Evolutionary conservation across 2,329 filamentous ascomycete species (phyloP).

Genomic region (Colletotrichum zoysiae): DNA sequence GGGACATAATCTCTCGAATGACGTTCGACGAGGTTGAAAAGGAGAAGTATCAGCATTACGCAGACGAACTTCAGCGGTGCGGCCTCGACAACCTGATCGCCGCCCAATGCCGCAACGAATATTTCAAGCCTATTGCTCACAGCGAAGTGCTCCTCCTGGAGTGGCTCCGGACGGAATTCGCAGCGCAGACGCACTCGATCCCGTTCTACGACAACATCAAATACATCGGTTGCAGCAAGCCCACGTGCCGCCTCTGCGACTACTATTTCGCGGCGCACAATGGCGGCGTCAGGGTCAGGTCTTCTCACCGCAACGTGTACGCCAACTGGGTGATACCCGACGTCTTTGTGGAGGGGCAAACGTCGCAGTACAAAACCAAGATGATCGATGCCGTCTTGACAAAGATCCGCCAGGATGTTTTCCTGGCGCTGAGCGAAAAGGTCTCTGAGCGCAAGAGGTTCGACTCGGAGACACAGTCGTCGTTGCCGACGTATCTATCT

Average conservation of each 20-base stretch:
- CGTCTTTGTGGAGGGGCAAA: constrained; percentile 1
- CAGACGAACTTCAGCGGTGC: constrained; percentile 8
- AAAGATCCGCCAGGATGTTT: constrained; percentile 17
- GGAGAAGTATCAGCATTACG: neutral
- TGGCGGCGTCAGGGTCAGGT: constrained; percentile 38
- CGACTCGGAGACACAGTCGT: constrained; percentile 23
- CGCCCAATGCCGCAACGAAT: neutral
- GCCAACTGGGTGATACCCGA: constrained; percentile 41
- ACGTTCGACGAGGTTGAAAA: neutral
- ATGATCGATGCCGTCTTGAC: constrained; percentile 23
- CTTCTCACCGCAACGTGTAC: constrained; percentile 42
- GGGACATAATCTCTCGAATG: constrained; percentile 46
- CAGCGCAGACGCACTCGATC: neutral
- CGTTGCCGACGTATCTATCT: constrained; percentile 6
- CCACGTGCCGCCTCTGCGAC: constrained; percentile 43
- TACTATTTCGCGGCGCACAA: constrained; percentile 42
- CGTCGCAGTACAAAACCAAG: neutral
- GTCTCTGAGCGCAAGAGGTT: constrained; percentile 23
- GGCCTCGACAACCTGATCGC: neutral
- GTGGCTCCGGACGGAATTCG: constrained; percentile 3
- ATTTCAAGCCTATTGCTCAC: constrained; percentile 39
- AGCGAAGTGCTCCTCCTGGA: constrained; percentile 42
- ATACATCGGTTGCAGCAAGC: constrained; percentile 46
- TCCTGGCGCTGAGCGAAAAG: constrained; percentile 28
- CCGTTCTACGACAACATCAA: constrained; percentile 37